A percentile compares a stretch with the other conserved stretches of the same genome.
These are phyloP conservation scores for Cladosporium sp. DNA, from an alignment of 2,329 filamentous ascomycete species.

Conservation along the genomic window DNA sequence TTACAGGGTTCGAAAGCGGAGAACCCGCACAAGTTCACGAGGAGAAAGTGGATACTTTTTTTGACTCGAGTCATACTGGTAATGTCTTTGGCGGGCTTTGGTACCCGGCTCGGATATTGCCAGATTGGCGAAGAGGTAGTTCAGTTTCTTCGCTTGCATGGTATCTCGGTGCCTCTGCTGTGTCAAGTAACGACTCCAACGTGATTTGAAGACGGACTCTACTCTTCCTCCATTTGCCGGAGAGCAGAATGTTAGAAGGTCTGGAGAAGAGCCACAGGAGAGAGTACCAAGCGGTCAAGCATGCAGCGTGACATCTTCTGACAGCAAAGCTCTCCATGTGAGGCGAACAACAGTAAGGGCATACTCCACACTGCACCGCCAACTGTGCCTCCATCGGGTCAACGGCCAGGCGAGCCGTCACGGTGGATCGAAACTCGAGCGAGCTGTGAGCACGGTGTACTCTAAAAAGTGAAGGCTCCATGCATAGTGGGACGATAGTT, in stretches of 20 bases:
- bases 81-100: neutral
- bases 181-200: no score
- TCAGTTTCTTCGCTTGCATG: neutral
- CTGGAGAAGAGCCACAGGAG: neutral
- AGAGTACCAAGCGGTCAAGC: neutral
- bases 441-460: neutral
- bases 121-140: neutral
- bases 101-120: neutral
- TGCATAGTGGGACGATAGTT: neutral
- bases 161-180: neutral
- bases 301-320: neutral
- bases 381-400: neutral
- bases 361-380: neutral
- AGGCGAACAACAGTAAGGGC: no score
- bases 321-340: neutral
- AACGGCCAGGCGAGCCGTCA: neutral
- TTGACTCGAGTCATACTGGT: neutral
- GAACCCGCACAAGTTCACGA: neutral
- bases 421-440: neutral
- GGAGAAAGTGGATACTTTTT: slow-evolving; percentile 3
- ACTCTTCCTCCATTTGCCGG: no score
- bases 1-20: neutral
- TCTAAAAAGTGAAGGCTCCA: neutral
- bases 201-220: no score
- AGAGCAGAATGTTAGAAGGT: no score